These are phyloP conservation scores for Ramaria rubella DNA, from an alignment of 768 basidiomycete species.

Conservation along the genomic window DNA sequence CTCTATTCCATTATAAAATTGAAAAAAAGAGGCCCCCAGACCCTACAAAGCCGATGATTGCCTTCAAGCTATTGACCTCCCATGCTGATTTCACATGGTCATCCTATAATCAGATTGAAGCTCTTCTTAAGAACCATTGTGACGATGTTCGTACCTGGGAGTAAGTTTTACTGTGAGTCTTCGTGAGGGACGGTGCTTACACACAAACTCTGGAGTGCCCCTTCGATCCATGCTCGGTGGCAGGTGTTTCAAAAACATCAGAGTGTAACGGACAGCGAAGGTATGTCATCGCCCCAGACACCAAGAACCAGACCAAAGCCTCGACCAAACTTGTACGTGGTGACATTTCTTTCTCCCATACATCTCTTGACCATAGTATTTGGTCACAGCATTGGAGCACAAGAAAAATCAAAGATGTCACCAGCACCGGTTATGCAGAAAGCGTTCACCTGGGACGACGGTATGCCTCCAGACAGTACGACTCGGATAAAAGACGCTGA, in stretches of 20 bases:
- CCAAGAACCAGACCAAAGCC: neutral
- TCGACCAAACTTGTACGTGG: neutral
- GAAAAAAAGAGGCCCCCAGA: neutral
- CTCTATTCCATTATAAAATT: neutral
- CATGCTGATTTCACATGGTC: neutral
- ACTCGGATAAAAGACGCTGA: no score
- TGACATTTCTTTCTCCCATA: neutral
- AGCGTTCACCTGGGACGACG: no score
- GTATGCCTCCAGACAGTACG: no score
- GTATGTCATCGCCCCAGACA: neutral
- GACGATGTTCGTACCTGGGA: neutral
- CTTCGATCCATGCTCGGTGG: neutral
- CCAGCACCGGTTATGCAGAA: neutral
- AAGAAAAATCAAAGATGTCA: neutral
- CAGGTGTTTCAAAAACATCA: neutral
- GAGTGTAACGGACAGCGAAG: neutral
- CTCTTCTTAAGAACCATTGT: neutral
- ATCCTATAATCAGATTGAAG: neutral
- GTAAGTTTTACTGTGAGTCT: neutral
- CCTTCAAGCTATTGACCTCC: neutral
- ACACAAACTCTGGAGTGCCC: neutral
- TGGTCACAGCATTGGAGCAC: neutral
- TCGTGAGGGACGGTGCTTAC: neutral
- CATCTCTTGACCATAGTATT: neutral
- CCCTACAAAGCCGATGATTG: neutral